Conservation (phyloP, 140 eudicot genomes). For the Senecio squalidus region DNA sequence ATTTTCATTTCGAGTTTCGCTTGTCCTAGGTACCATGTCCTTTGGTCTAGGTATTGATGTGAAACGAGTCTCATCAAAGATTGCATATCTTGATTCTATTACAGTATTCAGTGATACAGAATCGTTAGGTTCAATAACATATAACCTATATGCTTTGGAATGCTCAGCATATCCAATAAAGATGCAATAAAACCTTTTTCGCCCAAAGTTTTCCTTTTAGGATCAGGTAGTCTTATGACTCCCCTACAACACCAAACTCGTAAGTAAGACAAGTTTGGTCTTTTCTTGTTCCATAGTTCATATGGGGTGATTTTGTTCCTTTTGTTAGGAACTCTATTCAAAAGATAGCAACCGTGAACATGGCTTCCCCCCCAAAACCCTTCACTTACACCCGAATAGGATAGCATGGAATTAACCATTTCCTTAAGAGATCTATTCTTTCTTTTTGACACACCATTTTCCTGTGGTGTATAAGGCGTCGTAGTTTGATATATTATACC, state of each 20-base stretch:
- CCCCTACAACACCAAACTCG: background rate
- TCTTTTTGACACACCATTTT: background rate
- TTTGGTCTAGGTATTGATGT: background rate
- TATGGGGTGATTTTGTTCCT: background rate
- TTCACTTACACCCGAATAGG: background rate
- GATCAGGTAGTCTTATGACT: background rate
- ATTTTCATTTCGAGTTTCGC: background rate
- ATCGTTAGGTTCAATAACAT: conserved; percentile 18
- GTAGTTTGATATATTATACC: background rate
- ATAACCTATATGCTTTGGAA: conserved; percentile 1
- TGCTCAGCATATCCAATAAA: conserved; percentile 10
- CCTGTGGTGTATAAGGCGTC: background rate
- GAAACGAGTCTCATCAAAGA: conserved; percentile 1
- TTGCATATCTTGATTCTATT: conserved; percentile 5
- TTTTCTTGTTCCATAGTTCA: background rate
- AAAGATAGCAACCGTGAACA: background rate
- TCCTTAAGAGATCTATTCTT: background rate
- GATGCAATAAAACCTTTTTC: conserved; percentile 10
- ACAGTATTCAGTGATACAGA: conserved; percentile 4
- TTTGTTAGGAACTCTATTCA: background rate
- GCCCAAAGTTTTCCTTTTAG: background rate
- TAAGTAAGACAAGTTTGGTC: background rate
- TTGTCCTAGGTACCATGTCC: background rate
- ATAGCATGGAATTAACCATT: background rate
- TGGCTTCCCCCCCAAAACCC: background rate